These are phyloP conservation scores for Crithidia sp. DNA, from an alignment of 208 protist species.

Conservation along the genomic window DNA sequence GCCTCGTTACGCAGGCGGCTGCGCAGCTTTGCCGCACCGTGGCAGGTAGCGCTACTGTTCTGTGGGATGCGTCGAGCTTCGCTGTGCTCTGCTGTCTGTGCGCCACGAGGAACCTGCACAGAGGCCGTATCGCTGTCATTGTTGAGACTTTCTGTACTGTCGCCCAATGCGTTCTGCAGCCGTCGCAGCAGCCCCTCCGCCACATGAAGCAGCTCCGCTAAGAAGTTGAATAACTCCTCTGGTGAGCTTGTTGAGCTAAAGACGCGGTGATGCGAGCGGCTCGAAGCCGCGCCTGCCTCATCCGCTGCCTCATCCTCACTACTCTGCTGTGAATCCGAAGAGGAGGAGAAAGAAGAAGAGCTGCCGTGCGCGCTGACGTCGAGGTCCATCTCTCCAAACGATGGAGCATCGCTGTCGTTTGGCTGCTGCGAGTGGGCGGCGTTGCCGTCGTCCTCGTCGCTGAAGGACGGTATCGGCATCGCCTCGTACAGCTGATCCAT, in stretches of 20 bases:
- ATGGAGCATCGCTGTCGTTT: background rate
- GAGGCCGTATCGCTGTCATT: too few species aligned
- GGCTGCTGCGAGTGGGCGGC: background rate
- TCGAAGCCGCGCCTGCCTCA: background rate
- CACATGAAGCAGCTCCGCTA: slow-evolving; percentile 4
- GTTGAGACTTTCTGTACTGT: too few species aligned
- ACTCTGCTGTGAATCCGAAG: background rate
- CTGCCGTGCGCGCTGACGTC: slow-evolving; percentile 43
- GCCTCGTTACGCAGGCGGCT: slow-evolving; percentile 32
- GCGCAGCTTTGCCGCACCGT: slow-evolving; percentile 32
- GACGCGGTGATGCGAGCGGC: background rate
- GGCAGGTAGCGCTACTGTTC: background rate
- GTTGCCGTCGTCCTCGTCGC: slow-evolving; percentile 18
- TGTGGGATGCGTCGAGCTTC: too few species aligned
- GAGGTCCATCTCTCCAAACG: background rate
- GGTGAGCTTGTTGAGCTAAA: slow-evolving; percentile 21
- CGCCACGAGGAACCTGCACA: too few species aligned
- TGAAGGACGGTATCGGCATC: slow-evolving; percentile 21
- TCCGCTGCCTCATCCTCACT: background rate
- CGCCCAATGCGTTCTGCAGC: background rate
- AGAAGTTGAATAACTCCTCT: slow-evolving; percentile 5
- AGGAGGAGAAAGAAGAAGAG: background rate
- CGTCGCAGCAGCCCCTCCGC: slow-evolving; percentile 21
- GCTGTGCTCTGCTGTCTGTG: too few species aligned
- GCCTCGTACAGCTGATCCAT: slow-evolving; percentile 55